Evolutionary conservation across 2,329 filamentous ascomycete species (phyloP).

Genomic region (Amauroascus verrucosus): DNA sequence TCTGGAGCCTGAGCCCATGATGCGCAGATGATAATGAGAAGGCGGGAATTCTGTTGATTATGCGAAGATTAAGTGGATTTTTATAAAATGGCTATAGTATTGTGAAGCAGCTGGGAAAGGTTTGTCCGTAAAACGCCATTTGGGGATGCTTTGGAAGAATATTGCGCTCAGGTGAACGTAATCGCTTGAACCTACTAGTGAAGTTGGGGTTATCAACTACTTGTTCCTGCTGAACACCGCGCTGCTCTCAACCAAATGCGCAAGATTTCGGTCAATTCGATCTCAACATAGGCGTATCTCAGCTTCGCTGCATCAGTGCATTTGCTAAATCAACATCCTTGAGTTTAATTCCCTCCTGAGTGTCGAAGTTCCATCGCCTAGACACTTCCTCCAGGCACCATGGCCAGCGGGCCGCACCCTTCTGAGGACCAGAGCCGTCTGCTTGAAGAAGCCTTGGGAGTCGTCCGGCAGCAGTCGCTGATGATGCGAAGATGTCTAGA

Average conservation of each 20-base stretch:
- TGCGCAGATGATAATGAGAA: too few relatives aligned
- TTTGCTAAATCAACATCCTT: background rate
- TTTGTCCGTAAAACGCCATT: too few relatives aligned
- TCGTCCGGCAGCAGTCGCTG: conserved; percentile 92
- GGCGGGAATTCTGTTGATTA: too few relatives aligned
- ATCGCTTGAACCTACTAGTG: too few relatives aligned
- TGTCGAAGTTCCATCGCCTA: conserved; percentile 14
- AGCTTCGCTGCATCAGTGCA: background rate
- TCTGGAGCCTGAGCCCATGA: too few relatives aligned
- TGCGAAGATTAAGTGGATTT: too few relatives aligned
- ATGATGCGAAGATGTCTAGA: conserved; percentile 98
- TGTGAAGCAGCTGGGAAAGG: too few relatives aligned
- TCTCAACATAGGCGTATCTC: background rate
- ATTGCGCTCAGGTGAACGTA: too few relatives aligned
- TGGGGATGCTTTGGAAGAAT: too few relatives aligned
- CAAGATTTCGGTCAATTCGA: background rate
- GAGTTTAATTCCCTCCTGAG: background rate
- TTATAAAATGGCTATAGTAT: too few relatives aligned
- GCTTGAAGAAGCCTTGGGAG: conserved; percentile 91
- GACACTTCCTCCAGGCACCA: conserved; percentile 27
- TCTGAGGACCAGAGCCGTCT: conserved; percentile 78
- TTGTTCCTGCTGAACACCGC: background rate
- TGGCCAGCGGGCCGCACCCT: conserved; percentile 47
- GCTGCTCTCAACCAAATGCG: background rate
- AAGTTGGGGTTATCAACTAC: too few relatives aligned